Percentiles rank a stretch among this genome's conserved stretches.
Conservation (phyloP, 139 green algal genomes). For the Eudorina sp. region DNA sequence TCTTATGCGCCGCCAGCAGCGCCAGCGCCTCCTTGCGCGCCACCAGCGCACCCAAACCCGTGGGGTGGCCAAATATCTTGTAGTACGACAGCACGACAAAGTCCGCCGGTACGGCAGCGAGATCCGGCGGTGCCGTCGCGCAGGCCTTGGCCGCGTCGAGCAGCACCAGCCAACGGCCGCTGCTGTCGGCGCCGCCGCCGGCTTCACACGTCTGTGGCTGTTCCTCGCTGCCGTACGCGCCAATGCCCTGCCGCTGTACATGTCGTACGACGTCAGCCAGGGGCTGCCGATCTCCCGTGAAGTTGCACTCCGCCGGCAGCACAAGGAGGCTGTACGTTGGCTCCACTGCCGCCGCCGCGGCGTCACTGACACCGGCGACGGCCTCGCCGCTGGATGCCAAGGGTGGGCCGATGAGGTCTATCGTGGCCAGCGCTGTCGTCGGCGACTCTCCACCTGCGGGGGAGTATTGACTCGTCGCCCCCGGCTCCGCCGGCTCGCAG, state of each 20-base stretch:
- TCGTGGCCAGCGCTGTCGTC: no score
- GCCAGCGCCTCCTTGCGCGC: slow-evolving; percentile 66
- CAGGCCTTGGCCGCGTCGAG: slow-evolving; percentile 93
- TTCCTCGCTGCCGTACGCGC: slow-evolving; percentile 8
- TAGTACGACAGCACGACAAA: slow-evolving; percentile 95
- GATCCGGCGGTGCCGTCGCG: slow-evolving; percentile 82
- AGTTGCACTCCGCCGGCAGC: slow-evolving; percentile 91
- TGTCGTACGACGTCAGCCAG: slow-evolving; percentile 40
- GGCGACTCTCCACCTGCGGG: no score
- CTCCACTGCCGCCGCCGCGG: neutral
- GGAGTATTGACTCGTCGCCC: no score
- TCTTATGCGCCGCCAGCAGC: slow-evolving; percentile 66
- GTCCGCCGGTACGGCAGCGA: slow-evolving; percentile 73
- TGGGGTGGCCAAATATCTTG: slow-evolving; percentile 87
- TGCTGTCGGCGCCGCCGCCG: neutral
- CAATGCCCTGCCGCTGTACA: neutral
- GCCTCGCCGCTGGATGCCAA: no score
- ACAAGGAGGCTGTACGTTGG: slow-evolving; percentile 73
- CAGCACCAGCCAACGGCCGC: slow-evolving; percentile 77
- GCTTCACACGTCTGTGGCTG: slow-evolving; percentile 32
- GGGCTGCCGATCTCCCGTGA: slow-evolving; percentile 77
- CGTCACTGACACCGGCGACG: neutral
- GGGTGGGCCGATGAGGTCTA: no score
- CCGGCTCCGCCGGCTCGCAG: neutral
- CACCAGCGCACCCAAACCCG: slow-evolving; percentile 89